phyloP scores from a whole-genome alignment of 345 rosid species.

The Corymbia maculata region DNA sequence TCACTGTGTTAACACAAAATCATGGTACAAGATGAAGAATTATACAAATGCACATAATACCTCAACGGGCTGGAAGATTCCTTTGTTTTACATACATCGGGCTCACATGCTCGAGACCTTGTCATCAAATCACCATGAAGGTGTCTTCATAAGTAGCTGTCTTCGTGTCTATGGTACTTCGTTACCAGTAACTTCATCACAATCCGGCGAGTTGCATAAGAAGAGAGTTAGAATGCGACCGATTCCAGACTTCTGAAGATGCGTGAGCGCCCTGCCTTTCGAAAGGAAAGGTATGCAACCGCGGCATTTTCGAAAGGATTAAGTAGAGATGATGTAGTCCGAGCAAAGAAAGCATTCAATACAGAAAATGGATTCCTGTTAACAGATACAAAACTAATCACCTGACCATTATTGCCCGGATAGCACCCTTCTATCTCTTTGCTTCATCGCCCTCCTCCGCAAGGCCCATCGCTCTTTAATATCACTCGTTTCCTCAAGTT shows the following conservation, averaged over 20 bases:
- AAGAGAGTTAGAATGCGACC: not conserved
- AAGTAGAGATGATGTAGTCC: not conserved
- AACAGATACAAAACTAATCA: not conserved
- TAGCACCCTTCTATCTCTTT: slow-evolving; percentile 7
- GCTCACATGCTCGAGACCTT: not conserved
- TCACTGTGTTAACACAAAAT: not conserved
- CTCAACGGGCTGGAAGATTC: not conserved
- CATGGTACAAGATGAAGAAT: not conserved
- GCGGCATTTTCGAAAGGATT: not conserved
- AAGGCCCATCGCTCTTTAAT: slow-evolving; percentile 78
- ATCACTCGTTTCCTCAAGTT: slow-evolving; percentile 3
- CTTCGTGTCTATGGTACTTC: not conserved
- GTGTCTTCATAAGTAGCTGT: not conserved
- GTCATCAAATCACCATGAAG: not conserved
- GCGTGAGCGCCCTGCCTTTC: not conserved
- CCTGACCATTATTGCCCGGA: not conserved
- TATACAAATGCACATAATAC: not conserved
- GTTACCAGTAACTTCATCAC: not conserved
- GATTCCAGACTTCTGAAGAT: not conserved
- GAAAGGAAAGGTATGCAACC: not conserved
- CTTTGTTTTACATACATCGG: not conserved
- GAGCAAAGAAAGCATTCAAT: not conserved
- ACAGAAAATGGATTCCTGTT: not conserved
- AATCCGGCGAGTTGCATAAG: not conserved
- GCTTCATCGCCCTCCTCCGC: slow-evolving; percentile 47